Evolutionary conservation across 2,329 filamentous ascomycete species (phyloP), one percentile per base, ranked within the genome.

Genomic region (Cryphonectria parasitica): DNA sequence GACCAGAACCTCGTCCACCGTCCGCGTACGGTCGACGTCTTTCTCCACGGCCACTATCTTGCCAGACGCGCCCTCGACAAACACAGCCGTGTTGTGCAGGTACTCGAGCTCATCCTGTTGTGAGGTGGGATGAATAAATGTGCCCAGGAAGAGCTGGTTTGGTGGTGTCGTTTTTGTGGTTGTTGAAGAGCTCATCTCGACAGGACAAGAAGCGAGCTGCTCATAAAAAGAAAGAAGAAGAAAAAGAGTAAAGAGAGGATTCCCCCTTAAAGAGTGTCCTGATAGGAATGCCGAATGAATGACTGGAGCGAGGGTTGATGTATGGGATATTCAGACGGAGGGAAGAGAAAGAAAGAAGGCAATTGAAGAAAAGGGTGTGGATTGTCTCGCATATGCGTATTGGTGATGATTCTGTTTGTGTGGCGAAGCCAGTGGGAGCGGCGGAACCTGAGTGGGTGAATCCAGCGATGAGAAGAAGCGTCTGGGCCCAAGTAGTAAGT

Each of bases 41-140:
- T 71, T 72, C 71, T 87, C 81, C 45, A 89, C 74, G 13, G 83
- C 84, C 60, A 83, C 82, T 72, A 90, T 89, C 66, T 77, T 83
- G 65, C 88, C 88, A 0, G 77, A 69, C 3, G 72, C 74, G 7
- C 71, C 71, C 67, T 87, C 83, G n/a, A 89, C 87, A 45, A 81
- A 86, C 15, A 89, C 77, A 1, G 83, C 84, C 0, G 85, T 79
- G 66, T 85, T 76, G 75, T 88, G 84, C 13, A 88, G 76, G 72
- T 86, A 86, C 65, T 86, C 81, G 22, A 90, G 81, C 75, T 85
- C 78, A 69, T 81, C 80, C 3, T 83, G 82, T 19, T 83, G 82
- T 19, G 78, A 80, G 73, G 81, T 84, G 77, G 84, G 83, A 77
- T 89, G 86, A 69, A 89, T 80, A 74, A 89, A 89, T 0, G 84